Conservation (phyloP, 2,329 filamentous ascomycete genomes). For the Orbilia blumenaviensis region DNA sequence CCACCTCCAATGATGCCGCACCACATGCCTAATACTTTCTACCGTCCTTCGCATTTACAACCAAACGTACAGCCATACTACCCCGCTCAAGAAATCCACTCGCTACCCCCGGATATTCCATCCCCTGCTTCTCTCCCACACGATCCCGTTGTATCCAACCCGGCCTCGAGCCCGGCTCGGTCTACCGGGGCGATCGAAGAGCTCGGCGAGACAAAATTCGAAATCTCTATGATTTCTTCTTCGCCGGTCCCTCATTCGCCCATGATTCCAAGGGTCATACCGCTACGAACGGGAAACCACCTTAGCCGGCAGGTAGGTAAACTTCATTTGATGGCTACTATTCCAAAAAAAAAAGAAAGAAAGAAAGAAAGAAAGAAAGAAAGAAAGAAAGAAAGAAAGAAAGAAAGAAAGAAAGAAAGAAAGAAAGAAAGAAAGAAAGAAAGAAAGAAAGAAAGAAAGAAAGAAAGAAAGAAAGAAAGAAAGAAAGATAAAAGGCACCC, state of each 20-base stretch:
- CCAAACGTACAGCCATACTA: slow-evolving; percentile 34
- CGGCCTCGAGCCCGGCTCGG: slow-evolving; percentile 31
- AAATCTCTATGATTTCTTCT: slow-evolving; percentile 35
- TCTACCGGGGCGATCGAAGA: slow-evolving; percentile 33
- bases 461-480: no score
- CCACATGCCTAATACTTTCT: slow-evolving; percentile 57
- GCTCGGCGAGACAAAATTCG: slow-evolving; percentile 27
- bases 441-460: no score
- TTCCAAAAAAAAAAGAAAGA: no score
- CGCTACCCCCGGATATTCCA: slow-evolving; percentile 34
- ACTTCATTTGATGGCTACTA: no score
- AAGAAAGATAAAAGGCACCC: not conserved
- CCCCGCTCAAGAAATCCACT: slow-evolving; percentile 18
- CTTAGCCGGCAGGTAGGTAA: slow-evolving; percentile 31
- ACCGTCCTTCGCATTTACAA: slow-evolving; percentile 68
- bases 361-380: no score
- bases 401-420: no score
- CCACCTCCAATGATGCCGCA: slow-evolving; percentile 28
- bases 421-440: no score
- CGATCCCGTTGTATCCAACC: slow-evolving; percentile 22
- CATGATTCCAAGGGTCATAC: slow-evolving; percentile 14
- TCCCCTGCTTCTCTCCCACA: slow-evolving; percentile 42
- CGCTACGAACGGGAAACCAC: not conserved
- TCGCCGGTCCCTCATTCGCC: slow-evolving; percentile 34
- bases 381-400: no score